These are phyloP conservation scores for Cladosporium cucumerinum DNA, from an alignment of 2,329 filamentous ascomycete genomes.

Conservation along the genomic window DNA sequence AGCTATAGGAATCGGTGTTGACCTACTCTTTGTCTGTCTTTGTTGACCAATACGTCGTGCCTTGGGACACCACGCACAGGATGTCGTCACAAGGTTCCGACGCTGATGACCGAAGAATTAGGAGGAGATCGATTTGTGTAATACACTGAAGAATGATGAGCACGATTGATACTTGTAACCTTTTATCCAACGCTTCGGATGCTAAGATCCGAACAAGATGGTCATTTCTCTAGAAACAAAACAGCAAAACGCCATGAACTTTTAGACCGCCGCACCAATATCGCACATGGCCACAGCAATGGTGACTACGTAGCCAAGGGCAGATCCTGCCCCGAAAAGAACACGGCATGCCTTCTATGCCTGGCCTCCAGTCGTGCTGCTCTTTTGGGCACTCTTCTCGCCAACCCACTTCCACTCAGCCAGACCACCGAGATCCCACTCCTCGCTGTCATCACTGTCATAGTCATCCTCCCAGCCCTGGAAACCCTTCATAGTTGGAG, in stretches of 20 bases:
- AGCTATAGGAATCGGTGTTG: neutral
- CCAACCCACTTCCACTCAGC: constrained; percentile 1
- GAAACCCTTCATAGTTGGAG: neutral
- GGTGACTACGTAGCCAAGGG: neutral
- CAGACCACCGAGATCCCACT: neutral
- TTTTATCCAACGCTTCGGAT: neutral
- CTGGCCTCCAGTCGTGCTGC: neutral
- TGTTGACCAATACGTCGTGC: neutral
- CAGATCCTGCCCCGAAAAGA: neutral
- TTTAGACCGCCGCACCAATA: neutral
- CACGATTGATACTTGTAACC: neutral
- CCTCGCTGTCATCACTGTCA: neutral
- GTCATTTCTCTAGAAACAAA: neutral
- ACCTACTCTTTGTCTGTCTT: neutral
- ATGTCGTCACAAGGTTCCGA: neutral
- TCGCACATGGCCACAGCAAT: neutral
- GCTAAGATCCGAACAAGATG: neutral
- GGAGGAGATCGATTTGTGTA: neutral
- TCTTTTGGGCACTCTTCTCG: neutral
- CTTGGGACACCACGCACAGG: neutral
- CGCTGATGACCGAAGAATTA: neutral
- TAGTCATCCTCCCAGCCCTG: constrained; percentile 1
- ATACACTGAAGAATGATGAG: neutral
- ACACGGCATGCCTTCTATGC: neutral
- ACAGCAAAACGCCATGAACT: neutral